Base-by-base conservation (phyloP, 306 rosid species). In the Vigna unguiculata region DNA sequence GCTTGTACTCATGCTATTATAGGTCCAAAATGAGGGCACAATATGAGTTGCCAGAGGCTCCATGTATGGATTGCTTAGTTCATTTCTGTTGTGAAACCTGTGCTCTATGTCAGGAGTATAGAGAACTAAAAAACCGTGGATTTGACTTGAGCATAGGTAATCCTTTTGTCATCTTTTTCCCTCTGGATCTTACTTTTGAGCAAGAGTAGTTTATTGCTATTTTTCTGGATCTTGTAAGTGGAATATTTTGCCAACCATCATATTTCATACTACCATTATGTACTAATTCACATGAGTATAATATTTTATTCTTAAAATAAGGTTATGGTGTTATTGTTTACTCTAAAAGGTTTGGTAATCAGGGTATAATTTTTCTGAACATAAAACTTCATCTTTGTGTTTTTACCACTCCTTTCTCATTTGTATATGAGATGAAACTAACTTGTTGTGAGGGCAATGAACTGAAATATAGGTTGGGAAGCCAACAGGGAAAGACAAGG, bases 81-180 rank as follows among this genome's bases (percentile, higher is more conserved):
- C 97, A 91, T 79, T 89, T 81, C 80, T 87, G 88, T 45, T 91
- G 93, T 53, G 86, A 83, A 73, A 30, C 88, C 59, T 89, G 93
- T 69, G 92, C 93, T 69, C 86, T 89, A 1, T 89, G 92, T 70
- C 96, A 91, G 75, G 96, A 91, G 46, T 89, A 91, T 80, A 84
- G 89, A 72, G 91, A 91, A 80, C 90, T 89, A n/a, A 79, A 72
- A 76, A 75, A 32, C 58, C 87, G 75, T 24, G 96, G 96, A 22
- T 83, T 67, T 80, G 93, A 91, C 77, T 54, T 89, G 82, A 86
- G 93, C 24, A 79, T 91, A 79, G 92, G 96, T 91, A 65, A 64
- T 64, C 36, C 0, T 6, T 59, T 30, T 60, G 45, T 32, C 65
- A 60, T 30, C 21, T 60, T 28, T 59, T 20, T 14, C 40, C 4